These are phyloP conservation scores for Pestalotiopsis sp. DNA, from an alignment of 2,329 filamentous ascomycete species.

Conservation along the genomic window DNA sequence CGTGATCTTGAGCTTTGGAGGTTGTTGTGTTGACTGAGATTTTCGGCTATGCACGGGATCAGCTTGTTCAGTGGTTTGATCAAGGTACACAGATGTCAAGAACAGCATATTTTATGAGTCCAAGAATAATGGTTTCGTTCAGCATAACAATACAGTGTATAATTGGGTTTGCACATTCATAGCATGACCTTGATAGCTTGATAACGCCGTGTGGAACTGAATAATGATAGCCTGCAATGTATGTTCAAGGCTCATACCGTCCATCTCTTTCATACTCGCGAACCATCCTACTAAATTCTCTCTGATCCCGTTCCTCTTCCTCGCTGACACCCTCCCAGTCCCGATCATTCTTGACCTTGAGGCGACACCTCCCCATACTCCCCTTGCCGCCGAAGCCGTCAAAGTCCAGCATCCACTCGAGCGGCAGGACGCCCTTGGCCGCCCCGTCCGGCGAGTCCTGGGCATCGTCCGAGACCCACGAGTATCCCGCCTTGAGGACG, in stretches of 20 bases:
- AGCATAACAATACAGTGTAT: no score
- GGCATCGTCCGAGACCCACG: constrained; percentile 41
- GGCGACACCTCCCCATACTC: constrained; percentile 32
- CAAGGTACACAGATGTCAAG: no score
- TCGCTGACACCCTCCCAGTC: constrained; percentile 7
- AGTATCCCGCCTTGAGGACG: constrained; percentile 42
- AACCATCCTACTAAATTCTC: constrained; percentile 13
- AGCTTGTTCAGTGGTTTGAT: no score
- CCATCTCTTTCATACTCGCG: constrained; percentile 17
- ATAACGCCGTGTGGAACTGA: not conserved
- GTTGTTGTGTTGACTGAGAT: no score
- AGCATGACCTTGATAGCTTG: not conserved
- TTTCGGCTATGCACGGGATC: no score
- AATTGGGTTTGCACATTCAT: no score
- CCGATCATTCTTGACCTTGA: constrained; percentile 38
- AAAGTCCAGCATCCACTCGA: constrained; percentile 45
- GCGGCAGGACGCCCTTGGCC: constrained; percentile 32
- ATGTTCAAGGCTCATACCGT: constrained; percentile 11
- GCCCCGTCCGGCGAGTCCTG: constrained; percentile 29
- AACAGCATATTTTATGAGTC: no score
- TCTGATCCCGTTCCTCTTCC: constrained; percentile 3
- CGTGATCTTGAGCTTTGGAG: no score
- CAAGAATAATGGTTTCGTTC: no score
- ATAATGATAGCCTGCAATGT: no score
- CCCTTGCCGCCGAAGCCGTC: constrained; percentile 37